Evolutionary conservation across 345 rosid species (phyloP), one percentile per base, ranked within the genome.

Genomic region (Cardiospermum halicacabum): DNA sequence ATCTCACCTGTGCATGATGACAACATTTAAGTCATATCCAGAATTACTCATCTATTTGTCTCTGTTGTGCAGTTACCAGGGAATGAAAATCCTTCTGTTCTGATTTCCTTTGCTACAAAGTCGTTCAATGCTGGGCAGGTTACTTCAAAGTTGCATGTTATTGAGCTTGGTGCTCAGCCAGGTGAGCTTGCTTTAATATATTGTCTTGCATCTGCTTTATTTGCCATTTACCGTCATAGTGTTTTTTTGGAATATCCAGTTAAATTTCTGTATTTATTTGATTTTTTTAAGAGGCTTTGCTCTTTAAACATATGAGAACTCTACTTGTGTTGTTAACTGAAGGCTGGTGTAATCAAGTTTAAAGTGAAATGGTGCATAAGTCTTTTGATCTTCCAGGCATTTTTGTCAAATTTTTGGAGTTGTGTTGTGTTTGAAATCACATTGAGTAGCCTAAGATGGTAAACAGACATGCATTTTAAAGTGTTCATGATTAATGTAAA

Each of bases 101-200:
- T 94, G 54, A 94, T 94, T 72, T 84, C 96, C 39, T 94, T 94
- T 80, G 99, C 96, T 48, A 75, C 93, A 47, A 94, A 94, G 81
- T 67, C 84, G 60, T 78, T 87, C 69, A 94, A 91, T 67, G 90
- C 96, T 66, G 99, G 99, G 61, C 96, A 91, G 78, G 70, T 94
- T 60, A 77, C 87, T 47, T 94, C 99, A 25, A 94, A 91, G 81
- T 74, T 94, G 83, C 99, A 94, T 76, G 88, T 87, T 68, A 83
- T 89, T 75, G 98, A 93, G 79, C 97, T 93, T 71, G 98, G 98
- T 60, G 96, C 98, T 60, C 98, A 90, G 78, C 92, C 96, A 62
- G 98, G 98, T 92, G 47, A 39, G 62, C 55, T 16, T 45, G 36
- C 56, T 54, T 16, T 50, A 48, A 9, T 68, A 16, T 42, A 36